A percentile compares a stretch with the other conserved stretches of the same genome.
These are phyloP conservation scores for Amylostereum areolatum DNA, from an alignment of 1,284 basidiomycete species.

Conservation along the genomic window DNA sequence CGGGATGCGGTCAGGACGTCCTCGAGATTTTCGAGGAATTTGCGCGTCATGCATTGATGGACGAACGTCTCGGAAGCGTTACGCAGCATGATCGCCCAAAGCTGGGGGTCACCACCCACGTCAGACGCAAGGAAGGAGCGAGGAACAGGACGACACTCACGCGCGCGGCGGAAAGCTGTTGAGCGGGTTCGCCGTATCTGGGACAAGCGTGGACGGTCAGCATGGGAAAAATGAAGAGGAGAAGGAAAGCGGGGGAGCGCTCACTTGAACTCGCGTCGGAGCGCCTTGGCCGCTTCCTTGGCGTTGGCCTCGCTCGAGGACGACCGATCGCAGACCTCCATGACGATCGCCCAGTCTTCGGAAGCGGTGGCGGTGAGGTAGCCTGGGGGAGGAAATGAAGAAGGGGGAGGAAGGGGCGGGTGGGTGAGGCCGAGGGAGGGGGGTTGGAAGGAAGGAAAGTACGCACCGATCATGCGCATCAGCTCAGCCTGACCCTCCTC, in stretches of 20 bases:
- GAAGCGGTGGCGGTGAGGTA: slow-evolving; percentile 69
- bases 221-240: neutral
- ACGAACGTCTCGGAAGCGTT: slow-evolving; percentile 65
- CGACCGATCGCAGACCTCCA: slow-evolving; percentile 74
- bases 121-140: slow-evolving; percentile 6
- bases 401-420: neutral
- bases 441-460: too few species aligned
- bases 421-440: neutral
- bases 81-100: slow-evolving; percentile 82
- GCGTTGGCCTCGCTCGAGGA: slow-evolving; percentile 60
- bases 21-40: slow-evolving; percentile 70
- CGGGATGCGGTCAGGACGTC: slow-evolving; percentile 53
- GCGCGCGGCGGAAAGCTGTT: slow-evolving; percentile 65
- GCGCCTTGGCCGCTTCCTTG: slow-evolving; percentile 68
- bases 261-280: slow-evolving; percentile 74
- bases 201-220: too few species aligned
- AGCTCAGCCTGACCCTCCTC: slow-evolving; percentile 15
- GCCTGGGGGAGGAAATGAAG: slow-evolving; percentile 31
- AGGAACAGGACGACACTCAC: slow-evolving; percentile 31
- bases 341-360: slow-evolving; percentile 72
- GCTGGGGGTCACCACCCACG: slow-evolving; percentile 35
- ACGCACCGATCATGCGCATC: slow-evolving; percentile 53
- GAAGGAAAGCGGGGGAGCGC: slow-evolving; percentile 14
- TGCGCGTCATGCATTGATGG: slow-evolving; percentile 61
- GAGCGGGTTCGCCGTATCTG: slow-evolving; percentile 65